phyloP scores from a whole-genome alignment of 176 grass and related monocot species.

The Musa acuminata region DNA sequence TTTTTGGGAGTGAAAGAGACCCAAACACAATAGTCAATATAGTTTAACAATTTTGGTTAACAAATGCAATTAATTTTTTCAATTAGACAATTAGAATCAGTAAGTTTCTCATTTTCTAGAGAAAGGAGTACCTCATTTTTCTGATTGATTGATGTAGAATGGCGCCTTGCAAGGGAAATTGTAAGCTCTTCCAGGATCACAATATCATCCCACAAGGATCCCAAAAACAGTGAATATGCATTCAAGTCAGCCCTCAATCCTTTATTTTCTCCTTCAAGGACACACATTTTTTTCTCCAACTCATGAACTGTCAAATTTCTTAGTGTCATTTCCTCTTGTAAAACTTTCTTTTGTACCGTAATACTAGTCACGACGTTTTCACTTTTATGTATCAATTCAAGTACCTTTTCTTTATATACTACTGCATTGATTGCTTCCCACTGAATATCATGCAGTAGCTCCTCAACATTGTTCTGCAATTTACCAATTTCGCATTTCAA shows the following conservation, averaged over 20 bases:
- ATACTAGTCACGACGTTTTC: slow-evolving; percentile 69
- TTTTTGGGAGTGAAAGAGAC: background rate
- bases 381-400: slow-evolving; percentile 52
- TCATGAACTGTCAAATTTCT: slow-evolving; percentile 57
- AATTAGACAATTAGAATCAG: background rate
- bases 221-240: slow-evolving; percentile 54
- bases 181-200: slow-evolving; percentile 57
- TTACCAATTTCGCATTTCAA: slow-evolving; percentile 36
- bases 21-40: background rate
- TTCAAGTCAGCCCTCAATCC: slow-evolving; percentile 65
- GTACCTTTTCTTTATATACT: slow-evolving; percentile 71
- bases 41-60: background rate
- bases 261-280: slow-evolving; percentile 60
- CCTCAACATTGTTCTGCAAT: slow-evolving; percentile 34
- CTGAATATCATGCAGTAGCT: slow-evolving; percentile 51
- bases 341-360: slow-evolving; percentile 62
- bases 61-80: background rate
- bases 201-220: slow-evolving; percentile 58
- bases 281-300: slow-evolving; percentile 61
- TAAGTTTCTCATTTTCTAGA: background rate
- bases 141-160: slow-evolving; percentile 40
- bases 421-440: slow-evolving; percentile 48
- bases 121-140: slow-evolving; percentile 56
- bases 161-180: slow-evolving; percentile 48
- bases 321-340: slow-evolving; percentile 65